These are phyloP conservation scores for Leptomonas seymouri DNA, from an alignment of 208 protist species.

Conservation along the genomic window DNA sequence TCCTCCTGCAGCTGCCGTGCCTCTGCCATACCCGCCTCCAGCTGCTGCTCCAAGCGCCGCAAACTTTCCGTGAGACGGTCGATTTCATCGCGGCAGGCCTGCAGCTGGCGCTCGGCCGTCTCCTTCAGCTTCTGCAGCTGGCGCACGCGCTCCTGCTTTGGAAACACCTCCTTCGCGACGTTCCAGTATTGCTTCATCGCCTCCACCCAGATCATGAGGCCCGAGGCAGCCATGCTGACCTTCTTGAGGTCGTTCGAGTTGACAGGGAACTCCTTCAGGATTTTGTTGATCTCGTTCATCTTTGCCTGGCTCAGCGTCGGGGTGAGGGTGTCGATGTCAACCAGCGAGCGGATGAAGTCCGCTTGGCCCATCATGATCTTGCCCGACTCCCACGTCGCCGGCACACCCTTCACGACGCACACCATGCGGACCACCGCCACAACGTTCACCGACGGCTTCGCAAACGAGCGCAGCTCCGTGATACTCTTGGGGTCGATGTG, in stretches of 20 bases:
- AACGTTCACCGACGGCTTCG: slow-evolving; percentile 94
- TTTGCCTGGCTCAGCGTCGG: slow-evolving; percentile 92
- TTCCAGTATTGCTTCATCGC: slow-evolving; percentile 98
- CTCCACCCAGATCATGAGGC: slow-evolving; percentile 97
- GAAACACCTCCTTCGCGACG: slow-evolving; percentile 97
- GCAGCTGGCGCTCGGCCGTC: slow-evolving; percentile 88
- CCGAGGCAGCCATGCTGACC: slow-evolving; percentile 92
- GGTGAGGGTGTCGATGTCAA: slow-evolving; percentile 91
- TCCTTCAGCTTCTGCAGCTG: slow-evolving; percentile 93
- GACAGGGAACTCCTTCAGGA: slow-evolving; percentile 93
- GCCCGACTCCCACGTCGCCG: slow-evolving; percentile 88
- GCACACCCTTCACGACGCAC: slow-evolving; percentile 91
- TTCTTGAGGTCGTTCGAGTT: slow-evolving; percentile 92
- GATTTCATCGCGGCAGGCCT: slow-evolving; percentile 89
- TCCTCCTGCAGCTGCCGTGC: slow-evolving; percentile 92
- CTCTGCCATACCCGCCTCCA: slow-evolving; percentile 92
- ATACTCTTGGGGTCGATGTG: slow-evolving; percentile 97
- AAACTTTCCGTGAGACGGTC: slow-evolving; percentile 93
- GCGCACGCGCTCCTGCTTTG: slow-evolving; percentile 95
- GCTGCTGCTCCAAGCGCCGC: slow-evolving; percentile 85
- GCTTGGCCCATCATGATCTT: slow-evolving; percentile 94
- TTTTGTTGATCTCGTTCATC: slow-evolving; percentile 95
- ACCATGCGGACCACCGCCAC: slow-evolving; percentile 96
- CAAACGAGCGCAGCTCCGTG: slow-evolving; percentile 97
- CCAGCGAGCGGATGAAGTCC: slow-evolving; percentile 89